A percentile compares a stretch with the other conserved stretches of the same genome.
These are phyloP conservation scores for Sonneratia alba DNA, from an alignment of 345 rosid genomes.

Conservation along the genomic window DNA sequence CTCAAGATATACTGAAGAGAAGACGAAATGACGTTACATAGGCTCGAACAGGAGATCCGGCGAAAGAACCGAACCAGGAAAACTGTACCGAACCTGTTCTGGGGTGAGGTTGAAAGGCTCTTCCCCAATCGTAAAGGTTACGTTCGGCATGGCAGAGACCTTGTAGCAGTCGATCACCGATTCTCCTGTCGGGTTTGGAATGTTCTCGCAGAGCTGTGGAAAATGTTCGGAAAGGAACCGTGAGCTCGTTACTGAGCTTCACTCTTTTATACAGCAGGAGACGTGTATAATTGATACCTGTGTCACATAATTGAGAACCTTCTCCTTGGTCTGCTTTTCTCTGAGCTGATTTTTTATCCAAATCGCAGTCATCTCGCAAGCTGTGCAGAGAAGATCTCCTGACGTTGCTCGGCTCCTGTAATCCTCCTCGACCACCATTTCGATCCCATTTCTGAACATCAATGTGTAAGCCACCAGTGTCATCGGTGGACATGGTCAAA, in stretches of 20 bases:
- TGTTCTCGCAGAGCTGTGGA: conserved; percentile 53
- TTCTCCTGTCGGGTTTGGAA: conserved; percentile 63
- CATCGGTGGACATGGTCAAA: not conserved
- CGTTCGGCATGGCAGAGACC: conserved; percentile 41
- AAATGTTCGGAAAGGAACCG: not conserved
- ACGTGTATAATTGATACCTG: conserved; percentile 24
- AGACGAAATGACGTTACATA: not conserved
- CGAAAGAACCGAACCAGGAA: not conserved
- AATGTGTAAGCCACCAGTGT: not conserved
- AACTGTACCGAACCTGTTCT: conserved; percentile 37
- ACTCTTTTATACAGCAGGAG: not conserved
- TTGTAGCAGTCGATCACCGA: conserved; percentile 40
- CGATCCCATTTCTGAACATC: conserved; percentile 27
- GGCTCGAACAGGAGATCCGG: not conserved
- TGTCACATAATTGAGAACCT: conserved; percentile 37
- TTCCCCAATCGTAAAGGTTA: conserved; percentile 55
- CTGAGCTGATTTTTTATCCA: conserved; percentile 66
- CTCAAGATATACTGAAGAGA: conserved; percentile 56
- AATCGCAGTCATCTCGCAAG: conserved; percentile 58
- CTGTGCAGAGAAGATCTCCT: conserved; percentile 30
- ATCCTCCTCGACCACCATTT: conserved; percentile 36
- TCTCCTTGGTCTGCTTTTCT: conserved; percentile 43
- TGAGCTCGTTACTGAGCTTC: not conserved
- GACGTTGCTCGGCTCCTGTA: conserved; percentile 13
- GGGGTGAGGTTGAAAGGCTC: conserved; percentile 53